phyloP scores from a whole-genome alignment of 371 early-diverging fungal genomes.

The Umbelopsis sp. region DNA sequence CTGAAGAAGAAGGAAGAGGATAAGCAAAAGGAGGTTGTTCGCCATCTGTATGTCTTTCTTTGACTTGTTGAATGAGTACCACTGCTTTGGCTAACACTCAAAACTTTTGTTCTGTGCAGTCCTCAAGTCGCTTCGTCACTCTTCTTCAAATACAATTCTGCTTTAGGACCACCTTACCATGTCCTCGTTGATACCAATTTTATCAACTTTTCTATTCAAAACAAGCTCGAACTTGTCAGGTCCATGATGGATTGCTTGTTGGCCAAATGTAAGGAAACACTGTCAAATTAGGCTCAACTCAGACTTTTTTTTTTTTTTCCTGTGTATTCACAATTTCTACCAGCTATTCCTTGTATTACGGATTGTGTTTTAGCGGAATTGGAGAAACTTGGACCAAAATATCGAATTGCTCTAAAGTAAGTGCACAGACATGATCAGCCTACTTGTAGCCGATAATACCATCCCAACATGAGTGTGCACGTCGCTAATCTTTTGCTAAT shows the following conservation, averaged over 20 bases:
- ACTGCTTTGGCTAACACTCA: neutral
- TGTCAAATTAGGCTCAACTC: too few relatives aligned
- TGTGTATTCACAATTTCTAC: too few relatives aligned
- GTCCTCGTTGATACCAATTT: conserved; percentile 99
- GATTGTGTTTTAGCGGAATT: conserved; percentile 99
- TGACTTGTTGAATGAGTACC: neutral
- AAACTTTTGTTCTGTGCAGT: conserved; percentile 32
- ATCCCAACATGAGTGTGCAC: neutral
- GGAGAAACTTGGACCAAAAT: conserved; percentile 98
- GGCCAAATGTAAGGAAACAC: conserved; percentile 78
- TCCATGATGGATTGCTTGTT: conserved; percentile 99
- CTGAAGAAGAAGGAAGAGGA: conserved; percentile 72
- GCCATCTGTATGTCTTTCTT: conserved; percentile 72
- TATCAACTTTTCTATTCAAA: conserved; percentile 99
- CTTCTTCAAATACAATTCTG: conserved; percentile 97
- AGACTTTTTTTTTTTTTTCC: too few relatives aligned
- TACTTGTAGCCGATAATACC: neutral
- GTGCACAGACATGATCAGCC: neutral
- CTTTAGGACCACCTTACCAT: conserved; percentile 98
- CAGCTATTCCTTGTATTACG: conserved; percentile 93
- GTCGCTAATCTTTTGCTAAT: conserved; percentile 19
- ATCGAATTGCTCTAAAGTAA: conserved; percentile 92
- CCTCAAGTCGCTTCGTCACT: conserved; percentile 94
- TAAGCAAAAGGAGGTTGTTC: conserved; percentile 70
- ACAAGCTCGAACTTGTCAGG: conserved; percentile 97